Base-by-base conservation (phyloP, 768 basidiomycete genomes). In the Phylloporus sp. region DNA sequence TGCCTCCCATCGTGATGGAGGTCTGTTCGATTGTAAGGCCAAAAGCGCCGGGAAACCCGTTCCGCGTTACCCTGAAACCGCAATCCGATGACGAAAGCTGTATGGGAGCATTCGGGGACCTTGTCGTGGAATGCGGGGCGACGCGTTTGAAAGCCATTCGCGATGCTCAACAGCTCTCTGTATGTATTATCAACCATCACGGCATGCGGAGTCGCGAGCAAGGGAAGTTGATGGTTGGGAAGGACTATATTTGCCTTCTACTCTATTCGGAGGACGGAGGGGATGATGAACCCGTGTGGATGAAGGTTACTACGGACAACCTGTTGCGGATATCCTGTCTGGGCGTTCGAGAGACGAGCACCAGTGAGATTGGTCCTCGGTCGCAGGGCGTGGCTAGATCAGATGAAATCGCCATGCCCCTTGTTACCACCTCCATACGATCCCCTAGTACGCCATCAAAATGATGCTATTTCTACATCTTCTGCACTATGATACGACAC, bases 241-340 rank as follows among this genome's bases (percentile, higher is more conserved):
- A 14, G 27, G 47, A 49, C 3, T 40, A 49, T 21, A 49, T 49
- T n/a, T 49, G 38, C 21, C 29, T 49, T 23, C 38, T 40, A 9
- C 48, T 40, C n/a, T 49, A 50, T 22, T 23, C 27, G 5, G 22
- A 24, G 10, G 18, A 21, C 13, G 35, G 9, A 17, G 38, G 6
- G 14, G 46, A 23, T 3, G 48, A 27, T 20, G 48, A 34, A 17
- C 21, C n/a, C 5, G 17, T 15, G 6, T 49, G 47, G 46, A 35
- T 35, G 49, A 50, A 49, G 15, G 37, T 40, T 22, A 9, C 17
- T 15, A 49, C 32, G 17, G 46, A 48, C 48, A 49, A 48, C 15
- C 11, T 39, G 17, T 24, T 50, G 3, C 46, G 46, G 15, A 35
- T 50, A 21, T 20, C 33, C 15, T 49, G 15, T 27, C 7, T 29